These are phyloP conservation scores for Zancudomyces culisetae DNA, from an alignment of 371 early-diverging fungal genomes.

Conservation along the genomic window DNA sequence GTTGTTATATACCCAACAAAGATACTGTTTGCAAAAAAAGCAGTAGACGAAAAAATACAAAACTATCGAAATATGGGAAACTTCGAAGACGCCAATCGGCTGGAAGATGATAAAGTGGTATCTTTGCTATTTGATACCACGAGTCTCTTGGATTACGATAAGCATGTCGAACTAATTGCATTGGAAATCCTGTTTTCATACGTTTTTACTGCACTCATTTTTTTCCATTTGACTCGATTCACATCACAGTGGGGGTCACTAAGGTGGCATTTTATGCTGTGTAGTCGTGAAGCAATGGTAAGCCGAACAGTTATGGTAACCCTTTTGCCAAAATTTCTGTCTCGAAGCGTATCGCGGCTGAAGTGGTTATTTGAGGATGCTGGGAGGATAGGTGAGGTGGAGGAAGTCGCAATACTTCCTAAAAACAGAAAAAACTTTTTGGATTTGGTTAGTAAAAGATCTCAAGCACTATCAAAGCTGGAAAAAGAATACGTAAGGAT, in stretches of 20 bases:
- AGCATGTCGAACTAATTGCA: slow-evolving; percentile 14
- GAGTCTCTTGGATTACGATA: slow-evolving; percentile 5
- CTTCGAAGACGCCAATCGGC: neutral
- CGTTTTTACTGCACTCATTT: slow-evolving; percentile 19
- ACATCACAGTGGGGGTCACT: slow-evolving; percentile 23
- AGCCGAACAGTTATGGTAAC: slow-evolving; percentile 26
- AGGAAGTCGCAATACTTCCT: slow-evolving; percentile 19
- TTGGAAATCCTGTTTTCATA: slow-evolving; percentile 23
- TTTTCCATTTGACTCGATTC: slow-evolving; percentile 22
- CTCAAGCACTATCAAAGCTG: slow-evolving; percentile 9
- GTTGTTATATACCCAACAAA: slow-evolving; percentile 24
- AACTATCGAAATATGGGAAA: neutral
- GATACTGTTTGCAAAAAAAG: slow-evolving; percentile 6
- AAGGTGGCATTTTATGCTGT: slow-evolving; percentile 27
- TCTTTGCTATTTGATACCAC: slow-evolving; percentile 3
- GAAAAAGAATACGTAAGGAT: slow-evolving; percentile 15
- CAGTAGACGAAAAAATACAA: neutral
- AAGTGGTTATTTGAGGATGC: slow-evolving; percentile 24
- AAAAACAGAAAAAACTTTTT: slow-evolving; percentile 15
- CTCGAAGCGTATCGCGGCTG: slow-evolving; percentile 14
- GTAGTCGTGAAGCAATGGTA: slow-evolving; percentile 17
- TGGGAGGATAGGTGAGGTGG: slow-evolving; percentile 16
- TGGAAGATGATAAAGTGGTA: neutral
- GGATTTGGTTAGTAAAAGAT: slow-evolving; percentile 10
- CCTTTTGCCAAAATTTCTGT: slow-evolving; percentile 13